Percentiles rank a stretch among this genome's conserved stretches.
These are phyloP conservation scores for Populus hybrid DNA, from an alignment of 441 rosid genomes.

Conservation along the genomic window DNA sequence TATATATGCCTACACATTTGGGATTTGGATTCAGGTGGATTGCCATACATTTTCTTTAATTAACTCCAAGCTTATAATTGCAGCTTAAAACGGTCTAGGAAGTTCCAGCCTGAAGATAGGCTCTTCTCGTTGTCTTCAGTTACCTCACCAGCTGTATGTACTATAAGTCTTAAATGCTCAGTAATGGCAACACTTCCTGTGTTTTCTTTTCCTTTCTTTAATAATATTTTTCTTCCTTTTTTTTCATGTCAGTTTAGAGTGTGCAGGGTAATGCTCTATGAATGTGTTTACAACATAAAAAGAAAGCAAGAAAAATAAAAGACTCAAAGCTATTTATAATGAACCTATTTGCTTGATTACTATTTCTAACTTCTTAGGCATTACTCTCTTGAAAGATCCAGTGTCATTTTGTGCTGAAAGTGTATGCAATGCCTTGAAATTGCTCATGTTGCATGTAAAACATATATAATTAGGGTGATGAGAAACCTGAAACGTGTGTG, in stretches of 20 bases:
- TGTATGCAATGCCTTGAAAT: not conserved
- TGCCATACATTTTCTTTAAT: not conserved
- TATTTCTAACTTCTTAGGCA: not conserved
- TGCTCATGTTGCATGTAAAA: not conserved
- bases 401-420: not conserved
- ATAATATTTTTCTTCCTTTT: not conserved
- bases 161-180: constrained; percentile 11
- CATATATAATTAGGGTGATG: not conserved
- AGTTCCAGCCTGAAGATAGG: constrained; percentile 95
- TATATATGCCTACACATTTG: not conserved
- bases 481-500: not conserved
- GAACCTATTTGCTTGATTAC: not conserved
- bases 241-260: not conserved
- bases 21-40: not conserved
- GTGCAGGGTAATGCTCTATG: not conserved
- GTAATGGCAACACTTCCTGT: not conserved
- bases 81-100: constrained; percentile 93
- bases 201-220: not conserved
- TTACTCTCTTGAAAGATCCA: not conserved
- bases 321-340: not conserved
- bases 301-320: not conserved
- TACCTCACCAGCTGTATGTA: constrained; percentile 87
- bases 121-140: constrained; percentile 93
- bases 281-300: not conserved
- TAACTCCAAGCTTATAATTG: constrained; percentile 20